Evolutionary conservation across 495 filamentous ascomycete species (phyloP).

Genomic region (Aspergillus funiculosus): DNA sequence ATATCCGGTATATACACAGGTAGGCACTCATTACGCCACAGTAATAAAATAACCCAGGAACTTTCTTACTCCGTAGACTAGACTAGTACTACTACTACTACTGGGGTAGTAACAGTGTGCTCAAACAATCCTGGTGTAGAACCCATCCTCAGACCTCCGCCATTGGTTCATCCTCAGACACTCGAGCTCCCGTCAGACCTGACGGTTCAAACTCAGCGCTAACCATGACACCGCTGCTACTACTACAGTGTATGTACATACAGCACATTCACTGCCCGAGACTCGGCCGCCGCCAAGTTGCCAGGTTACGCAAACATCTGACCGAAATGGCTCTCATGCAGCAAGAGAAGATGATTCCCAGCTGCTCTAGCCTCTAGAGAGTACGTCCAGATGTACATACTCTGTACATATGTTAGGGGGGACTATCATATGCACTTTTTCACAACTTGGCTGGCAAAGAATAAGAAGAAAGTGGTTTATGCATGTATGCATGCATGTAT

Average conservation of each 20-base stretch:
- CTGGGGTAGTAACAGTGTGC: too few species aligned
- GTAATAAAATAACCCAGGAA: too few species aligned
- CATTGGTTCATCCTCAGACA: constrained; percentile 9
- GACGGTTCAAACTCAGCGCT: constrained; percentile 13
- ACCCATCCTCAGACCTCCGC: neutral
- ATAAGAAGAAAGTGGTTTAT: constrained; percentile 11
- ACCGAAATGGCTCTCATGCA: constrained; percentile 17
- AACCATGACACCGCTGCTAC: constrained; percentile 20
- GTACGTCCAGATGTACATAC: too few species aligned
- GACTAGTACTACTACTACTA: too few species aligned
- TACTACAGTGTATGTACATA: too few species aligned
- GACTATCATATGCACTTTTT: constrained; percentile 18
- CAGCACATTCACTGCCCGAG: too few species aligned
- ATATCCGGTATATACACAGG: too few species aligned
- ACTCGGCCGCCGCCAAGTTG: constrained; percentile 19
- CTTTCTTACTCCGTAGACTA: too few species aligned
- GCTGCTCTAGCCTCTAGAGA: neutral
- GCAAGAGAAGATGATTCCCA: constrained; percentile 2
- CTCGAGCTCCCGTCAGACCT: constrained; percentile 10
- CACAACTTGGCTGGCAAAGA: constrained; percentile 7
- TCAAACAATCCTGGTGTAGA: too few species aligned
- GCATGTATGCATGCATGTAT: constrained; percentile 17
- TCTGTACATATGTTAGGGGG: constrained; percentile 28
- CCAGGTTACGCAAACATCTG: constrained; percentile 24
- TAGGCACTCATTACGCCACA: too few species aligned